Evolutionary conservation across 106 monocot genomes (phyloP).

Genomic region (Xerophyta viscosa): DNA sequence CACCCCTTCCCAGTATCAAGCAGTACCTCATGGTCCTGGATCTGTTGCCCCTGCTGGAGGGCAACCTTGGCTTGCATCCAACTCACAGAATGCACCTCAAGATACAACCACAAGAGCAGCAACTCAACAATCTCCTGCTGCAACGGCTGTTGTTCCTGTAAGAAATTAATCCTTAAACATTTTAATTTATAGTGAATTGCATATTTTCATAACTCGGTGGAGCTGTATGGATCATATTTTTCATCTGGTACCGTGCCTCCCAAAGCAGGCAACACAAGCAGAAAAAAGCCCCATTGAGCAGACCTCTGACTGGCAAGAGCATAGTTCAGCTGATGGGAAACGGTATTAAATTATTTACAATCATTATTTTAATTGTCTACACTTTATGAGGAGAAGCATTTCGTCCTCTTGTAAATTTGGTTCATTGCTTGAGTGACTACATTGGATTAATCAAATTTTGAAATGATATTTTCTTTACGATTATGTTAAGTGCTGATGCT

Average conservation of each 20-base stretch:
- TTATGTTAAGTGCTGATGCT: neutral
- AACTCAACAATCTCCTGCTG: conserved; percentile 25
- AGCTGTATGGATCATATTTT: neutral
- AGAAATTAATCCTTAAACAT: conserved; percentile 21
- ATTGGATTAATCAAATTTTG: neutral
- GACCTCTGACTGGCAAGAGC: conserved; percentile 85
- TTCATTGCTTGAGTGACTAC: neutral
- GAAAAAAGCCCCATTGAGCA: conserved; percentile 34
- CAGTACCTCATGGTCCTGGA: conserved; percentile 29
- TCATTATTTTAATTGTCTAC: neutral
- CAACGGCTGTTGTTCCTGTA: conserved; percentile 22
- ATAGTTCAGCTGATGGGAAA: conserved; percentile 84
- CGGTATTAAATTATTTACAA: conserved; percentile 27
- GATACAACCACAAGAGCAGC: conserved; percentile 29
- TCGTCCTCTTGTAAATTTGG: neutral
- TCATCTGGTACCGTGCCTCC: neutral
- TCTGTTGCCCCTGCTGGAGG: conserved; percentile 27
- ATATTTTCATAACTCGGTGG: neutral
- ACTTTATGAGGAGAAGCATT: neutral
- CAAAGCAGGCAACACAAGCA: conserved; percentile 19
- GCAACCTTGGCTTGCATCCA: conserved; percentile 53
- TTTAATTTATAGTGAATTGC: neutral
- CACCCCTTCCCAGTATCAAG: conserved; percentile 42
- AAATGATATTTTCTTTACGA: neutral
- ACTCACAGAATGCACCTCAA: conserved; percentile 27